Evolutionary conservation across 371 early-diverging fungal species (phyloP).

Genomic region (Mortierella sp.): DNA sequence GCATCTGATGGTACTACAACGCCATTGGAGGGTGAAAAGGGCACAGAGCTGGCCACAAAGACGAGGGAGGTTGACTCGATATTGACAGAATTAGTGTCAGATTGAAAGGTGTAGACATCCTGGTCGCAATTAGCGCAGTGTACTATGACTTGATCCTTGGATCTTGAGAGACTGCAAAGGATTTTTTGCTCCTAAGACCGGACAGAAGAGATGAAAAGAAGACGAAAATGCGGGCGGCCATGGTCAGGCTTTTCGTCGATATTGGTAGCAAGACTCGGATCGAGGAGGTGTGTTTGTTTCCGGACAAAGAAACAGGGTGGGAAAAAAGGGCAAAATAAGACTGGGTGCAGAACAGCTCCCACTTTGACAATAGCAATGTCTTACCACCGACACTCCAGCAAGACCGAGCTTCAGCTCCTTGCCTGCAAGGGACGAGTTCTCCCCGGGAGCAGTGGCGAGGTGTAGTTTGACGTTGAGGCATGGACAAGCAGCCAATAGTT

Average conservation of each 20-base stretch:
- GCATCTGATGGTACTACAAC: slow-evolving; percentile 28
- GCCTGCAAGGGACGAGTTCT: slow-evolving; percentile 17
- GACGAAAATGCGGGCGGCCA: not conserved
- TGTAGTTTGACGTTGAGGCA: slow-evolving; percentile 56
- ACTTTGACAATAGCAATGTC: not conserved
- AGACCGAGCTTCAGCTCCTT: slow-evolving; percentile 43
- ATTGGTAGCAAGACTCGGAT: not conserved
- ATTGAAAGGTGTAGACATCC: slow-evolving; percentile 45
- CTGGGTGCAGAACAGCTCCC: not conserved
- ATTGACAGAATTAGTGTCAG: slow-evolving; percentile 30
- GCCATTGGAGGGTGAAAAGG: slow-evolving; percentile 45
- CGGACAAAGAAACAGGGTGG: not conserved
- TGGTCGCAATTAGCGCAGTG: slow-evolving; percentile 44
- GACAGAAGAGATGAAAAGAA: not conserved
- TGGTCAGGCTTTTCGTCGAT: not conserved
- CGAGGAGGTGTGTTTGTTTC: not conserved
- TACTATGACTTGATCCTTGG: slow-evolving; percentile 30
- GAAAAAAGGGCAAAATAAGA: not conserved
- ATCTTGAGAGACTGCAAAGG: slow-evolving; percentile 45
- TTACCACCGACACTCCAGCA: slow-evolving; percentile 55
- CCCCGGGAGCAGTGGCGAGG: slow-evolving; percentile 29
- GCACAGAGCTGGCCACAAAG: slow-evolving; percentile 32
- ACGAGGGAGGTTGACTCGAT: slow-evolving; percentile 42
- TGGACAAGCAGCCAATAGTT: slow-evolving; percentile 44
- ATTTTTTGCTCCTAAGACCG: slow-evolving; percentile 52